Percentiles rank a stretch among this genome's conserved stretches.
Evolutionary conservation across 2,329 filamentous ascomycete genomes (phyloP).

Genomic region (Rhinocladiella similis): DNA sequence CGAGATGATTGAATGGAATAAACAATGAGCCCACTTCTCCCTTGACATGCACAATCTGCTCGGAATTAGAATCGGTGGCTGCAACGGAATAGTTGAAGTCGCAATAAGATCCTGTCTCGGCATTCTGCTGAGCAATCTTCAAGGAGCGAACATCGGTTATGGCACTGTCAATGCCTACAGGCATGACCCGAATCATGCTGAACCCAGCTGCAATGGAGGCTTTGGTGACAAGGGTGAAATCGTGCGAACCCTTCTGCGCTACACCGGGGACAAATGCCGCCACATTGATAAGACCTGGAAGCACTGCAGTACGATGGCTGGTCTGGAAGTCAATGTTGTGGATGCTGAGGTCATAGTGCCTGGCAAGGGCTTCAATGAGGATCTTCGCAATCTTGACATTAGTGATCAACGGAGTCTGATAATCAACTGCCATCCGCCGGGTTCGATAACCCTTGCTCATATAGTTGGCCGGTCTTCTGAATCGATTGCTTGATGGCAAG

Average conservation of each 20-base stretch:
- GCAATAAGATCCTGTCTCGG: constrained; percentile 66
- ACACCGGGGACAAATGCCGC: constrained; percentile 78
- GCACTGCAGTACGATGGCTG: constrained; percentile 73
- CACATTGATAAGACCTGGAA: constrained; percentile 76
- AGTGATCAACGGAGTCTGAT: constrained; percentile 94
- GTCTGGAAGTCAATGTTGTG: constrained; percentile 86
- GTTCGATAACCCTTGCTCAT: constrained; percentile 98
- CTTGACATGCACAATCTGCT: constrained; percentile 71
- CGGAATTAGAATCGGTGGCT: constrained; percentile 70
- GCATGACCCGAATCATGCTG: constrained; percentile 79
- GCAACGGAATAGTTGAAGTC: constrained; percentile 80
- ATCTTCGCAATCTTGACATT: constrained; percentile 99
- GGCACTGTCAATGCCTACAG: constrained; percentile 69
- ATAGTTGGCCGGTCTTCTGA: constrained; percentile 93
- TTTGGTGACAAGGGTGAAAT: constrained; percentile 69
- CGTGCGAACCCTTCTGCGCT: constrained; percentile 62
- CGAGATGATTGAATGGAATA: constrained; percentile 76
- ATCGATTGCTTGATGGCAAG: constrained; percentile 96
- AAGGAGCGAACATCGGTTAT: constrained; percentile 72
- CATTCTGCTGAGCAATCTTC: constrained; percentile 70
- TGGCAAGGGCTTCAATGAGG: constrained; percentile 86
- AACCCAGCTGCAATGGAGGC: constrained; percentile 74
- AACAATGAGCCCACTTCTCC: constrained; percentile 77
- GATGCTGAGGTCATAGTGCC: constrained; percentile 83
- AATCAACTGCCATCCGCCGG: constrained; percentile 95